Evolutionary conservation across 2,329 filamentous ascomycete genomes (phyloP).

Genomic region (Aspergillus neoniger): DNA sequence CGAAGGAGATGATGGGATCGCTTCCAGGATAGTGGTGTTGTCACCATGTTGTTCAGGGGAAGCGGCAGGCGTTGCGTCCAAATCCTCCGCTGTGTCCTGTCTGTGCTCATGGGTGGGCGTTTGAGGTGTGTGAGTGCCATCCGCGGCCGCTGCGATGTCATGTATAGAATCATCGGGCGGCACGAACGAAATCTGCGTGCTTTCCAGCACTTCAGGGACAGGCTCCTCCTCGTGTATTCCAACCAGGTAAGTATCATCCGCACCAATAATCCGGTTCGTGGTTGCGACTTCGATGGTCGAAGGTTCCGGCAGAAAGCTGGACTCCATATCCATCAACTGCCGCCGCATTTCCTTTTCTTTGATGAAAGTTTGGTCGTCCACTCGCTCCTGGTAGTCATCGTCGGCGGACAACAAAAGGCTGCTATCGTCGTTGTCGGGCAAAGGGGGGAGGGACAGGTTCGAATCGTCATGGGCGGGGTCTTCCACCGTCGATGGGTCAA

Average conservation of each 20-base stretch:
- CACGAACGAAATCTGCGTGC: conserved; percentile 30
- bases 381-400: conserved; percentile 36
- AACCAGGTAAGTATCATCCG: conserved; percentile 49
- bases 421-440: conserved; percentile 38
- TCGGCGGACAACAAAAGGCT: conserved; percentile 35
- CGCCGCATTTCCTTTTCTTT: conserved; percentile 62
- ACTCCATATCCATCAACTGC: conserved; percentile 63
- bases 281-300: conserved; percentile 45
- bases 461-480: conserved; percentile 30
- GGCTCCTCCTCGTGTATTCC: conserved; percentile 34
- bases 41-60: conserved; percentile 25
- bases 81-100: conserved; percentile 19
- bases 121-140: conserved; percentile 22
- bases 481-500: conserved; percentile 16
- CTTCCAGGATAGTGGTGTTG: conserved; percentile 44
- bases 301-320: conserved; percentile 62
- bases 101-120: conserved; percentile 22
- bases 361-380: conserved; percentile 46
- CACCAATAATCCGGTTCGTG: conserved; percentile 30
- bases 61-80: conserved; percentile 22
- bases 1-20: conserved; percentile 48
- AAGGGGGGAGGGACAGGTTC: conserved; percentile 31
- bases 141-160: conserved; percentile 19
- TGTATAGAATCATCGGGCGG: conserved; percentile 27
- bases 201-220: conserved; percentile 21